Base-by-base conservation (phyloP, 768 basidiomycete genomes). In the Kwoniella bestiolae region DNA sequence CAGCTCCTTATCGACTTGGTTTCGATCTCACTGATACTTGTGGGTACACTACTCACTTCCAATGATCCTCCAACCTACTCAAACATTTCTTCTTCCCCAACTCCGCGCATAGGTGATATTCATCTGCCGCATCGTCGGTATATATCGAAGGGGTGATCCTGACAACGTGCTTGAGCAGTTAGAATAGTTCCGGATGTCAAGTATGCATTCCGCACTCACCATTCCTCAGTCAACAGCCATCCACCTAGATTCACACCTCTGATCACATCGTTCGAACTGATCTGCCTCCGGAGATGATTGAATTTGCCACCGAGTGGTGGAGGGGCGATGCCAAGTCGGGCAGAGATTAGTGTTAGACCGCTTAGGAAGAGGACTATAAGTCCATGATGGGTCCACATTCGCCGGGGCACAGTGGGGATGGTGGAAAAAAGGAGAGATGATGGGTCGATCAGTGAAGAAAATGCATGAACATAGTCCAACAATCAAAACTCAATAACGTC, bases 181-280 rank as follows among this genome's bases (percentile, higher is more conserved):
- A 56, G 61, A 45, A 55, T 32, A 56, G 31, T 5, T 29, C 16
- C 34, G 3, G 21, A 25, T 5, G 11, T 21, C 44, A n/a, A 11
- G 38, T 26, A 31, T 52, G 6, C 56, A 28, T 29, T 25, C 38
- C 12, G 12, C 34, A 57, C 41, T 25, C 41, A 32, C 70, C 70
- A 74, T 58, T 64, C 26, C 45, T 74, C 71, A 16, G 67, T 66
- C 59, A 77, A 59, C 21, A 71, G 66, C 79, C 79, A 80, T 55
- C 79, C 79, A 12, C 79, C 79, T 3, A 78, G 57, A 66, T 80
- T 80, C 18, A 80, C 79, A 16, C 79, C 79, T 56, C 79, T 55
- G 16, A 79, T 73, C 34, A 68, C 67, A 2, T 50, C 66, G 1
- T 25, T 11, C 11, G 62, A 6, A 25, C 21, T 26, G 26, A 14